phyloP scores from a whole-genome alignment of 148 eudicot genomes.

The Talinum fruticosum region DNA sequence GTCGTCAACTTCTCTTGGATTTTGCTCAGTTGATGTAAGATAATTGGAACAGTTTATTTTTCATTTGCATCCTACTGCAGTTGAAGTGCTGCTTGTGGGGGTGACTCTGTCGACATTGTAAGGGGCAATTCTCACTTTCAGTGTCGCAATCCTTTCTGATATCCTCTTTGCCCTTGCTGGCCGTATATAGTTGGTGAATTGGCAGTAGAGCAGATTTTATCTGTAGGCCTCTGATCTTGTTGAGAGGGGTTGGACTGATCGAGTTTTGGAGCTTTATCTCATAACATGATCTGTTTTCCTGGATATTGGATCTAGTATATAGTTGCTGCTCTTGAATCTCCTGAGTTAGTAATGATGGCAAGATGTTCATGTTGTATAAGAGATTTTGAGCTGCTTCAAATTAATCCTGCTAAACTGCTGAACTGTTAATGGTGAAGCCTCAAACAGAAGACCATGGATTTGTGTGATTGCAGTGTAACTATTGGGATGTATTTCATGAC shows the following conservation, averaged over 20 bases:
- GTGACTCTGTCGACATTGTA: not conserved
- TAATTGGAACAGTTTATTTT: constrained; percentile 2
- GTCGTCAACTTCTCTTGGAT: not conserved
- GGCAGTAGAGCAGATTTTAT: constrained; percentile 13
- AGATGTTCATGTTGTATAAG: not conserved
- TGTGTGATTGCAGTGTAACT: not conserved
- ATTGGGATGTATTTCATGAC: not conserved
- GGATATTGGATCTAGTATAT: not conserved
- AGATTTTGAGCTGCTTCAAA: not conserved
- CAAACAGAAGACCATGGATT: not conserved
- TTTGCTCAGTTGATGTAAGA: constrained; percentile 8
- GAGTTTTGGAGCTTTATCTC: not conserved
- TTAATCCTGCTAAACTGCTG: not conserved
- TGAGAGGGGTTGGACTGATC: not conserved
- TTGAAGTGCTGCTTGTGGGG: not conserved
- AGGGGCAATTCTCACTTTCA: not conserved
- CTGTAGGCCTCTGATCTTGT: not conserved
- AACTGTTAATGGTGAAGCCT: not conserved
- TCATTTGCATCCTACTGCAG: constrained; percentile 2
- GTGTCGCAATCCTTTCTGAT: constrained; percentile 10
- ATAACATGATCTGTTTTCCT: not conserved
- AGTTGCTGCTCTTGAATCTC: not conserved
- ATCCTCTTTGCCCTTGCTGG: constrained; percentile 5
- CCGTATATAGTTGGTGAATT: not conserved
- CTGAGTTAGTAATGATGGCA: not conserved